Base-by-base conservation (phyloP, 2,329 filamentous ascomycete species). In the Ramichloridium luteum region DNA sequence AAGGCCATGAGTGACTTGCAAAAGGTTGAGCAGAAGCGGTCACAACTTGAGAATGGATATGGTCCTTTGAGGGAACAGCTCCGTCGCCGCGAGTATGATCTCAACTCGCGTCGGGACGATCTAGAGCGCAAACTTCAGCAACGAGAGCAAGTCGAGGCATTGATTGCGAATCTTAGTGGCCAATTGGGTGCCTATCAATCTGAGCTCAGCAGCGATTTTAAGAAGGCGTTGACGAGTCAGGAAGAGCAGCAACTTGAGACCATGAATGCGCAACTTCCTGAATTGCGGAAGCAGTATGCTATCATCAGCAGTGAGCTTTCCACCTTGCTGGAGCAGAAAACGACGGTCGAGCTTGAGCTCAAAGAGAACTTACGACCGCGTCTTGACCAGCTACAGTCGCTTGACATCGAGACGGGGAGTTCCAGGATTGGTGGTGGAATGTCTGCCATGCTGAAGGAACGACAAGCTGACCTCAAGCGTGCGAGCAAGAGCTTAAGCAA, bases 301-400 rank as follows among this genome's bases (percentile, higher is more conserved):
- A 76, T 83, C 34, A 57, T 85, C 27, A 84, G 80, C 48, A 72
- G 69, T 34, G 68, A 72, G 36, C 76, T 86, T 18, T 72, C 81
- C 41, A 79, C 85, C 35, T 65, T 92, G 2, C 85, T 94, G 56
- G 72, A 70, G 15, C 72, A 74, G 33, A 96, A 93, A 60, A 77
- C 79, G 32, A 72, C 82, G 22, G 67, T 96, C 16, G 88, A 98
- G 54, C 74, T 82, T 18, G 83, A 93, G 49, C 63, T 98, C 28
- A 77, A 80, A n/a, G 82, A 92, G 49, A 93, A 93, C 48, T 67
- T 98, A 26, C 77, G 80, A 48, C 79, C 85, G 46, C 81, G 80
- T 44, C 72, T 96, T 17, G 86, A 94, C 46, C 81, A 93, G 54
- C 70, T 98, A 32, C 79, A 80, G 42, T 73, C 74, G 39, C 72